phyloP scores from a whole-genome alignment of 148 eudicot species.

The Hydrangea macrophylla region DNA sequence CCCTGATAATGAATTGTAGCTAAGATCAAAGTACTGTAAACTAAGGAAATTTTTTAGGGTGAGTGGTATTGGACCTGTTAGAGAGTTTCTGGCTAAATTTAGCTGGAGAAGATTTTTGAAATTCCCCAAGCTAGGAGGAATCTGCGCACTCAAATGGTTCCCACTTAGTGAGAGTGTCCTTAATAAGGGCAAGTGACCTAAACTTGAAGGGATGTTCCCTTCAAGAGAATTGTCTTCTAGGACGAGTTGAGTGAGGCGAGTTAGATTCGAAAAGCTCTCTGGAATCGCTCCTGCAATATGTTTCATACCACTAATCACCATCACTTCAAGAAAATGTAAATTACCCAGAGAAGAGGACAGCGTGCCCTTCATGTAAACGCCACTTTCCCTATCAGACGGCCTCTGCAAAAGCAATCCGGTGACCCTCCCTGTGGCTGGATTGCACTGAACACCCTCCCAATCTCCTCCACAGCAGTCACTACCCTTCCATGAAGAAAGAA shows the following conservation, averaged over 20 bases:
- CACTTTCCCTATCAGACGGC: conserved; percentile 32
- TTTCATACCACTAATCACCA: conserved; percentile 79
- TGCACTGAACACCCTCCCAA: conserved; percentile 85
- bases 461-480: conserved; percentile 68
- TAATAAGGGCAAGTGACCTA: conserved; percentile 47
- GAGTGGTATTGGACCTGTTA: conserved; percentile 52
- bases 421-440: conserved; percentile 51
- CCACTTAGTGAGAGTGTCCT: conserved; percentile 53
- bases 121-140: conserved; percentile 57
- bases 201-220: conserved; percentile 57
- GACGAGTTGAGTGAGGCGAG: conserved; percentile 58
- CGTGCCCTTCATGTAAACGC: conserved; percentile 64
- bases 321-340: conserved; percentile 48
- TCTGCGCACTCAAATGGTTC: conserved; percentile 49
- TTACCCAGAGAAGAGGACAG: conserved; percentile 65
- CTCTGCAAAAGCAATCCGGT: conserved; percentile 51
- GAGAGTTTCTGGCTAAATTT: conserved; percentile 51
- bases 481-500: conserved; percentile 67
- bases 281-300: conserved; percentile 61
- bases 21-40: conserved; percentile 62
- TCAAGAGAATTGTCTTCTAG: conserved; percentile 66
- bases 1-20: conserved; percentile 59
- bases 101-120: conserved; percentile 45
- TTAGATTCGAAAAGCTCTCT: conserved; percentile 38
- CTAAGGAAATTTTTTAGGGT: conserved; percentile 31